Evolutionary conservation across 768 basidiomycete genomes (phyloP).

Genomic region (Hemileccinum rubropunctum): DNA sequence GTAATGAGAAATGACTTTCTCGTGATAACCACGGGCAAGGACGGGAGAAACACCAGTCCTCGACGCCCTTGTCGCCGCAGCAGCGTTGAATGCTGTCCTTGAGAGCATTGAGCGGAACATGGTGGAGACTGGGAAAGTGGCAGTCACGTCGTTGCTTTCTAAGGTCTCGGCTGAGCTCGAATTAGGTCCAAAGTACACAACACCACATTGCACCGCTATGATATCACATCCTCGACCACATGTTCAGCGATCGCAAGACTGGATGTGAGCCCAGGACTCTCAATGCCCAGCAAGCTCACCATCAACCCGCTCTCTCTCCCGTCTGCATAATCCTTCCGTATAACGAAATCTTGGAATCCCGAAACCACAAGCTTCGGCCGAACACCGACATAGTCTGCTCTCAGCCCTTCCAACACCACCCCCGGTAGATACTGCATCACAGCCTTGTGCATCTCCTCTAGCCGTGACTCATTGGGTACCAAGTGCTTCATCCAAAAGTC

Average conservation of each 20-base stretch:
- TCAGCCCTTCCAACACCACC: conserved; percentile 56
- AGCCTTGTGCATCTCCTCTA: conserved; percentile 65
- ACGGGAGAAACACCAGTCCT: conserved; percentile 46
- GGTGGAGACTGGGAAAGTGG: conserved; percentile 36
- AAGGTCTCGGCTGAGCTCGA: conserved; percentile 24
- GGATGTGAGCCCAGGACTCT: conserved; percentile 89
- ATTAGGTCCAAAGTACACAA: conserved; percentile 1
- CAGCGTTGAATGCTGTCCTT: conserved; percentile 44
- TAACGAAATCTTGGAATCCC: conserved; percentile 83
- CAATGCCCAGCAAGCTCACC: conserved; percentile 87
- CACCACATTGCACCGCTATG: not conserved
- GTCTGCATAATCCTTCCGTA: conserved; percentile 62
- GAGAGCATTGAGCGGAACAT: conserved; percentile 70
- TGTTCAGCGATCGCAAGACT: conserved; percentile 83
- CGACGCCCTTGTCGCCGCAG: conserved; percentile 42
- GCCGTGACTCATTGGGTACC: conserved; percentile 56
- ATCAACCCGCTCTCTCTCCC: conserved; percentile 41
- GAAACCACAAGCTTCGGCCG: conserved; percentile 85
- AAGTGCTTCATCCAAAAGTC: conserved; percentile 80
- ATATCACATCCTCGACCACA: conserved; percentile 59
- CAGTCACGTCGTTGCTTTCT: conserved; percentile 2
- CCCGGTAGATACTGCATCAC: conserved; percentile 74
- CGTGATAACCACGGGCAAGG: conserved; percentile 77
- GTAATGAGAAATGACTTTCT: conserved; percentile 97
- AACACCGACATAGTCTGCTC: conserved; percentile 82